Evolutionary conservation across 352 stramenopile genomes (phyloP), one percentile per base, ranked within the genome.

Genomic region (Discostella stelligera): DNA sequence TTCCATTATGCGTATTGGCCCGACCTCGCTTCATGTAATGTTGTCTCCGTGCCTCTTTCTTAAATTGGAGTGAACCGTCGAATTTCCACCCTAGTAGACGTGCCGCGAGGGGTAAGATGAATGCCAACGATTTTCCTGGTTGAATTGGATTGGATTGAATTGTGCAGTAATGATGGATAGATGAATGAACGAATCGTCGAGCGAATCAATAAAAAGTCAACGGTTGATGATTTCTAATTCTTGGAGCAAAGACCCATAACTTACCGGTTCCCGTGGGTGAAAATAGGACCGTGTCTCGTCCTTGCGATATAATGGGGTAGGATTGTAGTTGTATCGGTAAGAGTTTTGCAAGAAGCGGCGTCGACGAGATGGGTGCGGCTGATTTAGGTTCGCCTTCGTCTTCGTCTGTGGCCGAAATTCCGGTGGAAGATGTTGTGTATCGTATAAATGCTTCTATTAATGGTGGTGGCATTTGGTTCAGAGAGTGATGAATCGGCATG

Each of bases 91-190:
- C 61, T 4, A 48, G 63, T 59, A 85, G 54, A 48, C 68, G 62
- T 23, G 63, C 66, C 16, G 67, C 60, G 20, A 88, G 59, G n/a
- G 82, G 78, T 25, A 86, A 49, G 10, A 84, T 67, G 49, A 80
- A 88, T 6, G 63, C 82, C 3, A 88, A 60, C 14, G 77, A 84
- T 61, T 88, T 88, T 30, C 82, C 82, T 1, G 53, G 30, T 59
- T 27, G 21, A 11, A 27, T 59, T 16, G 52, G 73, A 32, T 32
- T 32, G 27, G 5, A 32, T n/a, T n/a, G n/a, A n/a, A n/a, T n/a
- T 5, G 27, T 5, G 27, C 27, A 32, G 2, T 5, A 32, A 32
- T 5, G 27, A 32, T 32, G 27, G 27, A 32, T 32, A 32, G 27
- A 5, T 32, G 2, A 32, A 32, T 32, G 27, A 32, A 6, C 27